Conservation (phyloP, 2,329 filamentous ascomycete genomes). For the Alternaria solani region DNA sequence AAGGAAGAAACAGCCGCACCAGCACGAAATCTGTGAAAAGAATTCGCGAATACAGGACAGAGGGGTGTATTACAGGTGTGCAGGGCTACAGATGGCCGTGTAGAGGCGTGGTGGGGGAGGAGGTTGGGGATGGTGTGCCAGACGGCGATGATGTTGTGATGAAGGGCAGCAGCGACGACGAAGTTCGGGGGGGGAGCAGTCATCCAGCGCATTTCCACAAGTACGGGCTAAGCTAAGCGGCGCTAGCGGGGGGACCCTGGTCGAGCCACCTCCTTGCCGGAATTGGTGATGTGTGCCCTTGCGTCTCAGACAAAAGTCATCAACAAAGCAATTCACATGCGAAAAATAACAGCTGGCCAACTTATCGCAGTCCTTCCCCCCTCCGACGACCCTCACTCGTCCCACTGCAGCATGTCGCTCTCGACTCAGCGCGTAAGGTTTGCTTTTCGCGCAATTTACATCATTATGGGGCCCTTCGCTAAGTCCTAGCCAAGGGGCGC, state of each 20-base stretch:
- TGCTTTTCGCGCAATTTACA: constrained; percentile 23
- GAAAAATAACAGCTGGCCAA: neutral
- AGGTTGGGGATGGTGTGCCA: constrained; percentile 19
- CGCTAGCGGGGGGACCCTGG: constrained; percentile 12
- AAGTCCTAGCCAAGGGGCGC: constrained; percentile 17
- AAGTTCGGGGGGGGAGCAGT: constrained; percentile 21
- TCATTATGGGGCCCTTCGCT: constrained; percentile 24
- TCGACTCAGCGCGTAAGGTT: neutral
- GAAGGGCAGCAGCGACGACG: constrained; percentile 27
- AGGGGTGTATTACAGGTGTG: constrained; percentile 32
- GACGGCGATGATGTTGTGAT: constrained; percentile 29
- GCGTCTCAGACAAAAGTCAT: constrained; percentile 28
- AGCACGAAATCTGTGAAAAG: constrained; percentile 29
- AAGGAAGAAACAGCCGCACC: constrained; percentile 28
- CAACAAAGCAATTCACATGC: constrained; percentile 21
- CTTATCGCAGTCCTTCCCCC: neutral
- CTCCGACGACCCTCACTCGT: neutral
- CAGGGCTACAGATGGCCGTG: constrained; percentile 37
- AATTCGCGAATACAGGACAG: constrained; percentile 35
- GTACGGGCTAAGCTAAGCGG: constrained; percentile 14
- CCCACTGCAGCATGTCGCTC: neutral
- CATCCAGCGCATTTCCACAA: constrained; percentile 17
- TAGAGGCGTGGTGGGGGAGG: constrained; percentile 23
- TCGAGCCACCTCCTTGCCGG: neutral
- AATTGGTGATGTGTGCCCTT: constrained; percentile 6